A percentile compares a stretch with the other conserved stretches of the same genome.
Conservation (phyloP, 306 rosid genomes). For the Rosa persica region DNA sequence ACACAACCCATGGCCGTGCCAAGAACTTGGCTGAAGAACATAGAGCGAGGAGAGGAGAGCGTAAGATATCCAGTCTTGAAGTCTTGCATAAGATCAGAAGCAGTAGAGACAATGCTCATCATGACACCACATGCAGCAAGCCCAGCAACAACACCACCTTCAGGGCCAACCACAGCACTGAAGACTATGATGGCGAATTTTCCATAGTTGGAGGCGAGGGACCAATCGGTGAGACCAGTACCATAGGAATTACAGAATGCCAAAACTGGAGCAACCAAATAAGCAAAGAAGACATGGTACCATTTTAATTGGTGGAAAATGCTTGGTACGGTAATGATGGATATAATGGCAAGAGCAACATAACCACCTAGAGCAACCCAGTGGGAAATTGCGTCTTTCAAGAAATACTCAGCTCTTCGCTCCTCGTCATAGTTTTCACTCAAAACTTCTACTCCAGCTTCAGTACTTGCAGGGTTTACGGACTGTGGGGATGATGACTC, state of each 20-base stretch:
- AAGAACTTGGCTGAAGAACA: constrained; percentile 67
- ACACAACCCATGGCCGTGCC: constrained; percentile 66
- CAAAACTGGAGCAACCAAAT: constrained; percentile 54
- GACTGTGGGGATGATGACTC: neutral
- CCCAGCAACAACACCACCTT: constrained; percentile 71
- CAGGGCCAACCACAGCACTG: constrained; percentile 64
- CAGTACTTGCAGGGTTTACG: neutral
- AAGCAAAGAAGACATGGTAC: constrained; percentile 59
- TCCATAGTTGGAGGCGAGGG: constrained; percentile 77
- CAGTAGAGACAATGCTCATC: constrained; percentile 83
- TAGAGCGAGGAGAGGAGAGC: constrained; percentile 60
- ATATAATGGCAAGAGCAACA: constrained; percentile 40
- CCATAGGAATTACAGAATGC: constrained; percentile 86
- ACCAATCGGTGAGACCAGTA: constrained; percentile 77
- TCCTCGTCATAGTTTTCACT: constrained; percentile 34
- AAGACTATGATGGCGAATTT: constrained; percentile 67
- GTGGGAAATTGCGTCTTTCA: constrained; percentile 59
- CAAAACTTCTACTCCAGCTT: neutral
- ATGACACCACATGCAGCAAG: constrained; percentile 78
- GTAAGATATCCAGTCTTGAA: constrained; percentile 78
- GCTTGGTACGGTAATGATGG: constrained; percentile 42
- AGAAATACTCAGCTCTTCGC: constrained; percentile 41
- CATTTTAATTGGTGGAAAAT: constrained; percentile 64
- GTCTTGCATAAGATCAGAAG: constrained; percentile 80
- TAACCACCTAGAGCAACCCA: constrained; percentile 54